Conservation (phyloP, 179 eudicot genomes). For the Kewa caespitosa region DNA sequence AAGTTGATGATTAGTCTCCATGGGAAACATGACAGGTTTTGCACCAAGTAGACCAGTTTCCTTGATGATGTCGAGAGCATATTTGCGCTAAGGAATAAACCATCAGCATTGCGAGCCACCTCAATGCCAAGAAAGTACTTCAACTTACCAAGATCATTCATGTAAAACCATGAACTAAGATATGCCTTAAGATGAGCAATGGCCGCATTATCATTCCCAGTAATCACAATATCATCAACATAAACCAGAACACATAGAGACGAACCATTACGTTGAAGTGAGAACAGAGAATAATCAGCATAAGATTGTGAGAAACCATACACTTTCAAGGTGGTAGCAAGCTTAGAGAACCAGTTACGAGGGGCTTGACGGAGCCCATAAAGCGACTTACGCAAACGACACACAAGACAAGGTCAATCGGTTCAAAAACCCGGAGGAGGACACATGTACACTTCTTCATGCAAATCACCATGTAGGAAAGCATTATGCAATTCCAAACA, state of each 20-base stretch:
- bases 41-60: not conserved
- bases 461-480: too few species aligned
- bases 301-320: not conserved
- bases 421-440: too few species aligned
- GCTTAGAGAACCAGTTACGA: not conserved
- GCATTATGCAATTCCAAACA: not conserved
- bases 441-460: too few species aligned
- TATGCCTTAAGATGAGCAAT: too few species aligned
- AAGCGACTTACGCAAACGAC: not conserved
- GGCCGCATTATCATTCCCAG: too few species aligned
- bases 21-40: not conserved
- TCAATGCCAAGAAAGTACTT: not conserved
- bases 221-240: too few species aligned
- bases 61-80: not conserved
- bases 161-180: not conserved
- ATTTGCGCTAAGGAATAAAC: not conserved
- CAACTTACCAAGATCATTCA: not conserved
- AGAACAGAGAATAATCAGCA: too few species aligned
- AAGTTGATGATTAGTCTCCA: not conserved
- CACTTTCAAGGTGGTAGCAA: not conserved
- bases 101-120: too few species aligned
- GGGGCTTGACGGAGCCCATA: not conserved
- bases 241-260: too few species aligned
- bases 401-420: too few species aligned
- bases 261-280: too few species aligned